These are phyloP conservation scores for Mortierella sp. DNA, from an alignment of 371 early-diverging fungal genomes.

Conservation along the genomic window DNA sequence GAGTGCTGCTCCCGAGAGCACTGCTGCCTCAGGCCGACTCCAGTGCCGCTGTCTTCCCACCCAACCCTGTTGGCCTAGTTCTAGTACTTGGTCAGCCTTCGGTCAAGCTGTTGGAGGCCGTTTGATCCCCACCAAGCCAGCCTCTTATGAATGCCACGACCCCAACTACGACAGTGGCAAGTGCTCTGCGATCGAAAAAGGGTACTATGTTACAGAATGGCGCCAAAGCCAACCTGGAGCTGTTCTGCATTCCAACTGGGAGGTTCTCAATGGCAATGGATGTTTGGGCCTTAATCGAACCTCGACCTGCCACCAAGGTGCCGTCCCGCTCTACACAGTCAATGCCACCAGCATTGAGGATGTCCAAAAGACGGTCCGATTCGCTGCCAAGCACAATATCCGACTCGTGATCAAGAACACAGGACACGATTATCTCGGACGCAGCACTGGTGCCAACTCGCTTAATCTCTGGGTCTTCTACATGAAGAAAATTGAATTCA, in stretches of 20 bases:
- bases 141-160: constrained; percentile 27
- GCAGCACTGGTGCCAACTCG: constrained; percentile 53
- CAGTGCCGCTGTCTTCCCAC: constrained; percentile 23
- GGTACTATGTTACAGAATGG: constrained; percentile 18
- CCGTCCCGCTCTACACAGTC: constrained; percentile 35
- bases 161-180: constrained; percentile 26
- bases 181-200: constrained; percentile 23
- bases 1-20: too few relatives aligned
- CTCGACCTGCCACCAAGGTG: constrained; percentile 25
- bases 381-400: constrained; percentile 55
- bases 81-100: constrained; percentile 19
- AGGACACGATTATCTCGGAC: constrained; percentile 59
- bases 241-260: constrained; percentile 25
- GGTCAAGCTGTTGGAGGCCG: constrained; percentile 14
- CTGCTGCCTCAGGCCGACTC: background rate
- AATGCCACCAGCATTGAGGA: constrained; percentile 28
- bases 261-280: constrained; percentile 10
- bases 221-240: constrained; percentile 27
- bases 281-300: constrained; percentile 31
- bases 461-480: constrained; percentile 57
- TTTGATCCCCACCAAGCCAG: constrained; percentile 30
- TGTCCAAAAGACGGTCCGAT: constrained; percentile 48
- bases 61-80: constrained; percentile 37
- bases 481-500: constrained; percentile 47
- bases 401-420: constrained; percentile 60